These are phyloP conservation scores for Stephania cephalantha DNA, from an alignment of 164 flowering plant species.

Conservation along the genomic window DNA sequence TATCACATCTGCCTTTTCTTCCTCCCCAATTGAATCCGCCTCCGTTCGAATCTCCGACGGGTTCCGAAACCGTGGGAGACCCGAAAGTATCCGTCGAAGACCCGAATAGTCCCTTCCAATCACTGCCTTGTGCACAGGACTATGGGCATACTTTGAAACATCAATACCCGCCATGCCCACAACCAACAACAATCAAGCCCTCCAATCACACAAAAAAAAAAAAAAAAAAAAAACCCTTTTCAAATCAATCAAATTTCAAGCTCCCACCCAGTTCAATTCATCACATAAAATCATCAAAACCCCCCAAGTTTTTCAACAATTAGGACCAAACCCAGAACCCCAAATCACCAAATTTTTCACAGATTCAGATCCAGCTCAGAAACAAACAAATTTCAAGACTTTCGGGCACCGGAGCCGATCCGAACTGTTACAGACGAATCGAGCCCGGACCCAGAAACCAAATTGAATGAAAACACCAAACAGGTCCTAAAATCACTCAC, in stretches of 20 bases:
- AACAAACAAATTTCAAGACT: slow-evolving; percentile 4
- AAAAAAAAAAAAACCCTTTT: background rate
- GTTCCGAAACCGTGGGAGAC: slow-evolving; percentile 16
- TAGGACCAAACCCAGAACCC: background rate
- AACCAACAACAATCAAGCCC: slow-evolving; percentile 6
- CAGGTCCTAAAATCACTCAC: slow-evolving; percentile 8
- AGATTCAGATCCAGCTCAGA: slow-evolving; percentile 2
- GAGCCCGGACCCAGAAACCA: slow-evolving; percentile 16
- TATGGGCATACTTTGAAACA: slow-evolving; percentile 14
- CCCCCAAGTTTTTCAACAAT: background rate
- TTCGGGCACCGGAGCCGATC: slow-evolving; percentile 10
- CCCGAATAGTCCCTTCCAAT: slow-evolving; percentile 16
- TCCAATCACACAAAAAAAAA: slow-evolving; percentile 7
- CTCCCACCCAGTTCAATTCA: background rate
- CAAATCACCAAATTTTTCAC: background rate
- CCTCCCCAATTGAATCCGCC: slow-evolving; percentile 18
- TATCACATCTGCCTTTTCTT: slow-evolving; percentile 18
- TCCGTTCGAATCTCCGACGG: slow-evolving; percentile 19
- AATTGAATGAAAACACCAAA: slow-evolving; percentile 1
- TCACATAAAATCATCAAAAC: background rate
- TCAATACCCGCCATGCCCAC: slow-evolving; percentile 17
- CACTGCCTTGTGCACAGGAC: slow-evolving; percentile 19
- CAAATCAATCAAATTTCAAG: background rate
- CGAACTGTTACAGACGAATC: slow-evolving; percentile 1
- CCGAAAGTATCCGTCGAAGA: slow-evolving; percentile 11